Percentiles rank a stretch among this genome's conserved stretches.
These are phyloP conservation scores for Amniculicola lignicola DNA, from an alignment of 495 filamentous ascomycete species.

Conservation along the genomic window DNA sequence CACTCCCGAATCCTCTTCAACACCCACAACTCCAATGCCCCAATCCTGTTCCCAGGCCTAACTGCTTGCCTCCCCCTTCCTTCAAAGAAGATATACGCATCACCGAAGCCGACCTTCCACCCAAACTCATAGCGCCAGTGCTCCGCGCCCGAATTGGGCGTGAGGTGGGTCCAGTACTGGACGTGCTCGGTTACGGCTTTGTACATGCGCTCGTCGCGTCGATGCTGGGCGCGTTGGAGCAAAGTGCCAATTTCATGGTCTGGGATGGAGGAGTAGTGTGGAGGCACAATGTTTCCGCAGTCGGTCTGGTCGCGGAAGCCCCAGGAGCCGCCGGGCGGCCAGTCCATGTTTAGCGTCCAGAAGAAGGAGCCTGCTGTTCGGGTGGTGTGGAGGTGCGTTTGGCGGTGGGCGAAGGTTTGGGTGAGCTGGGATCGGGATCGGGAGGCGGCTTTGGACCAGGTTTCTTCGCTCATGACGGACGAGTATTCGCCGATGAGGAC, in stretches of 20 bases:
- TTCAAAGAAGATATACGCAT: slow-evolving; percentile 50
- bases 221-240: slow-evolving; percentile 35
- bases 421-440: slow-evolving; percentile 39
- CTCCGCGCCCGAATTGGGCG: slow-evolving; percentile 46
- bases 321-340: slow-evolving; percentile 56
- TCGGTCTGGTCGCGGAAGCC: slow-evolving; percentile 44
- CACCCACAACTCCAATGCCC: slow-evolving; percentile 53
- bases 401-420: slow-evolving; percentile 47
- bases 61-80: slow-evolving; percentile 26
- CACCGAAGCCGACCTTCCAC: slow-evolving; percentile 53
- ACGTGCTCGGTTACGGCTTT: slow-evolving; percentile 40
- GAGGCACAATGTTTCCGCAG: slow-evolving; percentile 42
- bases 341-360: slow-evolving; percentile 56
- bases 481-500: slow-evolving; percentile 56
- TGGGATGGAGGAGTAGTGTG: slow-evolving; percentile 38
- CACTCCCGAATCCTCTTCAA: slow-evolving; percentile 51
- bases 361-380: slow-evolving; percentile 51
- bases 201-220: slow-evolving; percentile 37
- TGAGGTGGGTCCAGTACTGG: slow-evolving; percentile 46
- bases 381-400: slow-evolving; percentile 46
- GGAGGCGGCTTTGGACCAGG: slow-evolving; percentile 43
- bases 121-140: slow-evolving; percentile 52
- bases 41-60: slow-evolving; percentile 41
- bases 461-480: slow-evolving; percentile 48
- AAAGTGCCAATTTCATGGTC: slow-evolving; percentile 37